Evolutionary conservation across 306 rosid species (phyloP), one percentile per base, ranked within the genome.

Genomic region (Ceratonia siliqua): DNA sequence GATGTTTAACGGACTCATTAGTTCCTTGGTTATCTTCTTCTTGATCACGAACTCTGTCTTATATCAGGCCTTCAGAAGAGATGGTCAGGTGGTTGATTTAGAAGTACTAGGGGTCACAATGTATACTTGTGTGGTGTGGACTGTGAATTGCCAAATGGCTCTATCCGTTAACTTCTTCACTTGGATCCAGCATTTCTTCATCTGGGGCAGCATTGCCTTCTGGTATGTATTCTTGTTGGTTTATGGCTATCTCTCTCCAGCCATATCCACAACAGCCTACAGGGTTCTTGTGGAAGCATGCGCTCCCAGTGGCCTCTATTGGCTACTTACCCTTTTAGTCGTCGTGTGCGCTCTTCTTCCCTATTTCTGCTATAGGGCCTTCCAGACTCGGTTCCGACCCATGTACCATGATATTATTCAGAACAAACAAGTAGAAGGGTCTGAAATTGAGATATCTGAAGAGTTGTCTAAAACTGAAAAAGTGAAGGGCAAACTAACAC

Each of bases 91-190:
- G 52, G 87, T 85, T 5, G 97, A 87, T 81, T 86, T 65, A 21
- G 91, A 87, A 59, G 72, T 90, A 65, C 85, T 90, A 1, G 98
- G 95, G 2, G 97, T 86, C 48, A 83, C 88, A 21, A 84, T 93
- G 95, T 90, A 90, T 24, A 86, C 97, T 11, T 79, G 89, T 20
- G 93, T 86, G 5, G 91, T 90, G 52, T 93, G 98, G 98, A 83
- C 87, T 4, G 98, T 90, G 62, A 93, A 93, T 76, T 87, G 93
- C 82, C 98, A 93, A 82, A 89, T 93, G 89, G 98, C 97, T 25
- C 84, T 93, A 46, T 87, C 95, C 54, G 79, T 93, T 18, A 93
- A 90, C 86, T 93, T 89, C 90, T 93, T 93, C 89, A 90, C 97
- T 43, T 90, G 96, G 98, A 90, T 93, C 69, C 98, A 93, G 12